Base-by-base conservation (phyloP, 768 basidiomycete species). In the Podaxis sp. region DNA sequence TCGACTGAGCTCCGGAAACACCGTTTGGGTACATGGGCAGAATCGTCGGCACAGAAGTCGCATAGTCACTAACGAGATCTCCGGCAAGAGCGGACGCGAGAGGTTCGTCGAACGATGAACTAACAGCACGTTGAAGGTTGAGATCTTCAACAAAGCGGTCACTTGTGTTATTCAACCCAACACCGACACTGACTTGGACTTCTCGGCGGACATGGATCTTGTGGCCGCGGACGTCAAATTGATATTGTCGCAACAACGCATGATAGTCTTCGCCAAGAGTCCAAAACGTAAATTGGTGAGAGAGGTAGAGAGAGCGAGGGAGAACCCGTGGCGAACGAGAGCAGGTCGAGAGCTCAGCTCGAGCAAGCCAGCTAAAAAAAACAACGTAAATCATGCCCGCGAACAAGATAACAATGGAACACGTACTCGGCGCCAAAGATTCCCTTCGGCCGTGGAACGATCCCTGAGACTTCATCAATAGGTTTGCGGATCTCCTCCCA, bases 21-120 rank as follows among this genome's bases (percentile, higher is more conserved):
- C 91, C 92, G 66, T 95, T 95, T 0, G 93, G 93, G 40, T 89
- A 80, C 85, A 92, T 91, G 0, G 94, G 94, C 1, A 95, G 80
- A 36, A 85, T 80, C 0, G 78, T 37, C 11, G 58, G 15, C 66
- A 70, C 76, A 36, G 74, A 72, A 20, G 76, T 69, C 17, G 71
- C 76, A 24, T 79, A 72, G 59, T 84, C 78, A 38, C 84, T n/a
- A 5, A 40, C 85, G 36, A 94, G 78, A 10, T 82, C 83, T 1
- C 83, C 85, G 0, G 84, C 71, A 62, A 96, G 83, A 0, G 94
- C 93, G 0, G 82, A 87, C 0, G 89, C 87, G 26, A 95, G 79
- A 0, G 91, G 90, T 66, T 89, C 91, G 70, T 94, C 91, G 64
- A 94, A 90, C 0, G 89, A 87, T 0, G 86, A 82, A 0, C 84